phyloP scores from a whole-genome alignment of 441 rosid genomes.

The Corymbia citriodora region DNA sequence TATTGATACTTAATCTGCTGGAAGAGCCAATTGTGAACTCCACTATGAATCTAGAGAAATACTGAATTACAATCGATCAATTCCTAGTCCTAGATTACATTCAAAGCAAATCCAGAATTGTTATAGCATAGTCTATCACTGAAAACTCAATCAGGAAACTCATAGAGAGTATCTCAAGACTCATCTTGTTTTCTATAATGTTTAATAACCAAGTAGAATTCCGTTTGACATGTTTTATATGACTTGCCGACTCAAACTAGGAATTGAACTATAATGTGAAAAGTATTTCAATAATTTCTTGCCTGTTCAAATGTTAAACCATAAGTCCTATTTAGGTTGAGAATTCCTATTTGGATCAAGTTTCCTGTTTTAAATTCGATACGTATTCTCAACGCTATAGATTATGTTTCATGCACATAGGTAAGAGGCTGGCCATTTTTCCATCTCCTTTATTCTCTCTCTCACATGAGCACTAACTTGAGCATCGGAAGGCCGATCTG shows the following conservation, averaged over 20 bases:
- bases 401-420: no score
- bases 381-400: background rate
- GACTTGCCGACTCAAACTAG: background rate
- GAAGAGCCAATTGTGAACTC: background rate
- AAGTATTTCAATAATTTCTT: background rate
- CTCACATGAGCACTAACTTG: no score
- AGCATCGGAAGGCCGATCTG: no score
- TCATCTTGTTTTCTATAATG: no score
- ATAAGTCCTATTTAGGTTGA: background rate
- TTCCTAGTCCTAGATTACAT: background rate
- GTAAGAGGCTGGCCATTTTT: no score
- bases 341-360: background rate
- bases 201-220: background rate
- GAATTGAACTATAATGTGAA: background rate
- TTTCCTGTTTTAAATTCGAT: background rate
- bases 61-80: no score
- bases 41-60: background rate
- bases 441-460: no score
- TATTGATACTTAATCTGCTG: background rate
- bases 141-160: background rate
- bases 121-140: no score
- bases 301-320: background rate
- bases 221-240: background rate
- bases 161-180: background rate
- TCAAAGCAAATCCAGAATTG: background rate